Base-by-base conservation (phyloP, 108 stramenopile genomes). In the Nitzschia palea region DNA sequence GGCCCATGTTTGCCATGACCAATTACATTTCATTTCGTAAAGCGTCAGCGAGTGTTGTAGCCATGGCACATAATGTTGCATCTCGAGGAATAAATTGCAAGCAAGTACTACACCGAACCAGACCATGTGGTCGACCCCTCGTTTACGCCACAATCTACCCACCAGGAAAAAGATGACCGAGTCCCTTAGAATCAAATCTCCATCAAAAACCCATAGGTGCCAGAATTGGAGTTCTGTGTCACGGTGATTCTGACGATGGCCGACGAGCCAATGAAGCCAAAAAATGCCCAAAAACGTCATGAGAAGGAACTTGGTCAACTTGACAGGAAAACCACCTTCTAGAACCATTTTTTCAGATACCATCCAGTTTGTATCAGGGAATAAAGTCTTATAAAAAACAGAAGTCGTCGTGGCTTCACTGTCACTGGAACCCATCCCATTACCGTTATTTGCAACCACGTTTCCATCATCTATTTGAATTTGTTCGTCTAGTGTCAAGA, bases 1-100 rank as follows among this genome's bases (percentile, higher is more conserved):
- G 2, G 61, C 45, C 70, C 83, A 90, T 26, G 85, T 62, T 22
- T 77, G 36, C 67, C 77, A 66, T 6, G 85, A 76, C 88, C 88
- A 90, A 0, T 33, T 12, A 57, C 88, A 90, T 64, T 81, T 76
- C 59, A 90, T 79, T 20, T 80, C 73, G 55, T 86, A 90, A 42
- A 86, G 64, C 26, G 84, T 83, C 5, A 79, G 30, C 32, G 83
- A 80, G 54, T 86, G 82, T 56, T 79, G 66, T 59, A 90, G 56
- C 57, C 82, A 86, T 26, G 55, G 29, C 43, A 86, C 68, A 30
- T 62, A 61, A 2, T 70, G 70, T 29, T 66, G 55, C 29, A 58
- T 47, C 14, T 70, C 71, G 18, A 82, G 68, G 65, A 73, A 89
- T 5, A 80, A 22, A 44, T 68, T 68, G 22, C 73, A 65, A 8